Base-by-base conservation (phyloP, 2,329 filamentous ascomycete genomes). In the Penicillium concentricum region DNA sequence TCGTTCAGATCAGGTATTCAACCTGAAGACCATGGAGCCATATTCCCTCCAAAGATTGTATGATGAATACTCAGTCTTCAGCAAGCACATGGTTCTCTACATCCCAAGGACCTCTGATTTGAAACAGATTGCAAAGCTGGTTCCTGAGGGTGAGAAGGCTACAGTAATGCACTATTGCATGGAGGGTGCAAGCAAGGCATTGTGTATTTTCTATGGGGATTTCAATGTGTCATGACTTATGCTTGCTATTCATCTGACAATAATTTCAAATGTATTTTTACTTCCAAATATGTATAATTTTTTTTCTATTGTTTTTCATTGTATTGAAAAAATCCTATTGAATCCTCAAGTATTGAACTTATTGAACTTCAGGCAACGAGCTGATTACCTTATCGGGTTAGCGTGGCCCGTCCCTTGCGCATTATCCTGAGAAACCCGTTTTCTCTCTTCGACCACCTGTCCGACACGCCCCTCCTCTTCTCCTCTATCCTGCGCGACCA, bases 121-220 rank as follows among this genome's bases (percentile, higher is more conserved):
- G 51, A 83, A 86, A 49, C 92, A 96, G 74, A 81, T 96, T 60
- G 89, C 90, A 4, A 81, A 76, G 2, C 75, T 76, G 12, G 76
- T 77, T 2, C 69, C 75, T 3, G 72, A 76, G 5, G 78, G 74
- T 2, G 69, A 78, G 54, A 89, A 88, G 75, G 79, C 91, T 18
- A 85, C 88, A 43, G 87, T 93, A 26, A 85, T 90, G 47, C 94
- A 99, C 77, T 97, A 97, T 72, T 96, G 92, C 70, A 90, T 96
- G 78, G 82, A 89, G 66, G 91, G 92, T 13, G 90, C 90, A 7
- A 97, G 92, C 74, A 97, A 97, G 76, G 84, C 84, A 22, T 70
- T 87, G 28, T 86, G 84, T 72, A 79, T 82, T 22, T 87, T 81
- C 64, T 82, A 83, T 63, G 84, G 84, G 5, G 74, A 78, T 12